phyloP scores from a whole-genome alignment of 2,329 filamentous ascomycete species.

The Colletotrichum tamarilloi region DNA sequence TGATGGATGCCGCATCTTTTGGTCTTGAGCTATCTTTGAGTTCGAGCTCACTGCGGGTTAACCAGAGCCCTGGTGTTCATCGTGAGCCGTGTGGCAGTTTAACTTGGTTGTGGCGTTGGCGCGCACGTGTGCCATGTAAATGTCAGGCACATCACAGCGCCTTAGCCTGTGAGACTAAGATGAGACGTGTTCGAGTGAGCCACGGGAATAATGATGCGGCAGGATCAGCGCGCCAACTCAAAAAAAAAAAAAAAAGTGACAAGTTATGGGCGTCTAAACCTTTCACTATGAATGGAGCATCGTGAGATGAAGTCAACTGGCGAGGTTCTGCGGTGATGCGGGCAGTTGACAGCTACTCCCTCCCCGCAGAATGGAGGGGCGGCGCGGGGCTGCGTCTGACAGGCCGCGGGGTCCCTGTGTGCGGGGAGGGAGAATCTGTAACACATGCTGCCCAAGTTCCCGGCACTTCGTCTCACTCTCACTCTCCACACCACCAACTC shows the following conservation, averaged over 20 bases:
- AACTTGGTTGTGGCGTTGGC: neutral
- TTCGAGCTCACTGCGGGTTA: neutral
- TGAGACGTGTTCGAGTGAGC: neutral
- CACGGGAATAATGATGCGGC: neutral
- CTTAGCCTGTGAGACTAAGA: neutral
- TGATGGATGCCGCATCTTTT: neutral
- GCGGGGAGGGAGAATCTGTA: neutral
- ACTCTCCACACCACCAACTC: neutral
- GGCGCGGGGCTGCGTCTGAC: neutral
- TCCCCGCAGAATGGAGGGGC: neutral
- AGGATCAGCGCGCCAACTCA: neutral
- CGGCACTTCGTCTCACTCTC: neutral
- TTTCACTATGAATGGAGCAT: neutral
- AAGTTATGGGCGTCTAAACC: neutral
- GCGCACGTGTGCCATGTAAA: neutral
- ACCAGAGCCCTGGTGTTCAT: neutral
- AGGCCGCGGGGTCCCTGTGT: conserved; percentile 9
- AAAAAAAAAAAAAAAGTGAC: neutral
- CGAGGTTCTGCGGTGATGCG: neutral
- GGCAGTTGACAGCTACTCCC: neutral
- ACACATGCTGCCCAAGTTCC: neutral
- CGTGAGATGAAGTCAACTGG: neutral
- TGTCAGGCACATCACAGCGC: no score
- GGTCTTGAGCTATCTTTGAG: neutral
- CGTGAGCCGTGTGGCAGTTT: neutral